Base-by-base conservation (phyloP, 371 early-diverging fungal species). In the Rhizopus sp. region DNA sequence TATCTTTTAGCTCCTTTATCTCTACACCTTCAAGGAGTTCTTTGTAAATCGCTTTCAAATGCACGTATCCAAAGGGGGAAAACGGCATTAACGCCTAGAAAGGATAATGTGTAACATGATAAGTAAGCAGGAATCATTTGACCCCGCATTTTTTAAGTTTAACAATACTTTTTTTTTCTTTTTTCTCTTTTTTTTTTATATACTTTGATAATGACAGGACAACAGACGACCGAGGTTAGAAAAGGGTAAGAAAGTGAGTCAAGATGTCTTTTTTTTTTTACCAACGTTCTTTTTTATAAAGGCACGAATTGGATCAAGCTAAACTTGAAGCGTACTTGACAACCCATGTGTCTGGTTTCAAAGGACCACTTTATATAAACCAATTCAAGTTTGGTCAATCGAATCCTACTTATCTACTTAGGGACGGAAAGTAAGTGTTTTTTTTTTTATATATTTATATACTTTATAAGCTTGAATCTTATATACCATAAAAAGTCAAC, bases 341-440 rank as follows among this genome's bases (percentile, higher is more conserved):
- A 5, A 57, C 78, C 16, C 54, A 73, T 47, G 63, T 85, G 10
- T 70, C 80, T 17, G 81, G 72, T 7, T 78, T 96, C 47, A 63
- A 60, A 9, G 52, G 69, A 17, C 95, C 95, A 6, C 67, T 94
- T 49, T 61, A 79, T 17, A 66, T 93, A 39, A 80, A 78, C 50
- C 94, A 94, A 74, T 96, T 96, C 74, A 86, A 86, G 60, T 76
- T 90, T 10, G 96, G 96, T 0, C 95, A 95, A 59, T 89, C 89
- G 64, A 96, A 96, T 69, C 96, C 96, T 5, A 96, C 96, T 6
- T 96, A 89, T 62, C 75, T 91, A 15, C 55, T 92, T 56, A 83
- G 75, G 17, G 88, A 88, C 55, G 80, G 78, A 51, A 85, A 81
- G 84, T 88, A 83, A 65, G 79, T 68, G n/a, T 34, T 49, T 49